A percentile compares a stretch with the other conserved stretches of the same genome.
Conservation (phyloP, 2,329 filamentous ascomycete species). For the Lachnellula cervina region DNA sequence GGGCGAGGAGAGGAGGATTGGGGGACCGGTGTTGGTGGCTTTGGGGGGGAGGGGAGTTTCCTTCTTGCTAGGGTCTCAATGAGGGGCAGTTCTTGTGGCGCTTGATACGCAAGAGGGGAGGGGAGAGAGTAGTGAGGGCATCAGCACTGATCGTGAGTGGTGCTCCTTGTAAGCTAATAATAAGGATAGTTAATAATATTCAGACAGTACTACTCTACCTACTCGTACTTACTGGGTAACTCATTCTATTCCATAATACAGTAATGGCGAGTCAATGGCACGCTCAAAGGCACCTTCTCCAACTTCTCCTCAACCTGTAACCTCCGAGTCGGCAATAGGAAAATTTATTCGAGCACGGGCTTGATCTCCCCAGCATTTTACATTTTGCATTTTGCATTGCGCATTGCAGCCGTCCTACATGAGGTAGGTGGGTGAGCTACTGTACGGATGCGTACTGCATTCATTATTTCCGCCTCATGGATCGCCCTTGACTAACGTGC, state of each 20-base stretch:
- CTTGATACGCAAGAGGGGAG: background rate
- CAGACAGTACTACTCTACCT: no score
- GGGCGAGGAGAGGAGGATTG: background rate
- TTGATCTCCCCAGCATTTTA: background rate
- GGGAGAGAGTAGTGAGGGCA: no score
- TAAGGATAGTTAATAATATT: no score
- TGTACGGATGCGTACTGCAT: background rate
- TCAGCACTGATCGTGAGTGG: no score
- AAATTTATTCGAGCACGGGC: conserved; percentile 1
- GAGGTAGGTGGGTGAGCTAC: background rate
- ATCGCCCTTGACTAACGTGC: background rate
- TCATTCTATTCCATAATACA: no score
- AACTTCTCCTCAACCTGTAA: background rate
- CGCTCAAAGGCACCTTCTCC: background rate
- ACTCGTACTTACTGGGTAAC: no score
- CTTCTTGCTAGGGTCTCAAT: background rate
- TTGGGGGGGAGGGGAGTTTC: no score
- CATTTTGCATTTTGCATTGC: background rate
- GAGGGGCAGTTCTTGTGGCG: conserved; percentile 2
- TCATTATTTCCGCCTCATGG: background rate
- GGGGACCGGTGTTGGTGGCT: background rate
- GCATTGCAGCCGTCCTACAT: background rate
- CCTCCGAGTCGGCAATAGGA: background rate
- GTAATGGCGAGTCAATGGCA: no score
- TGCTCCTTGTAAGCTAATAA: no score